phyloP scores from a whole-genome alignment of 495 filamentous ascomycete species.

The Friedmanniomyces endolithicus region DNA sequence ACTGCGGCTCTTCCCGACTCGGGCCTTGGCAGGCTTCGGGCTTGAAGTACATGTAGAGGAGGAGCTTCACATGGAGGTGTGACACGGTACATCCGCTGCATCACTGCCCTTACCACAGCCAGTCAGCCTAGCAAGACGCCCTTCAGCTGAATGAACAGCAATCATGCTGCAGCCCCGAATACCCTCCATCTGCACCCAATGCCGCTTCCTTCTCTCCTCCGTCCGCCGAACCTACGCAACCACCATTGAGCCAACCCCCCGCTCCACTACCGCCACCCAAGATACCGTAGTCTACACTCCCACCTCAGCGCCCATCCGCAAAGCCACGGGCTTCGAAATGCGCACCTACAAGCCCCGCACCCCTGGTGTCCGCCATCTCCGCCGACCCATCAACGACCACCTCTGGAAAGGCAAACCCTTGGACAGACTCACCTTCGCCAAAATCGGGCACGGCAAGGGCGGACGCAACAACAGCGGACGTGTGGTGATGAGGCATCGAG shows the following conservation, averaged over 20 bases:
- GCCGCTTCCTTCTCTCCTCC: conserved; percentile 29
- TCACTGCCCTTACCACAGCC: neutral
- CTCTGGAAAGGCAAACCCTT: conserved; percentile 85
- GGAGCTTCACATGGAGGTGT: neutral
- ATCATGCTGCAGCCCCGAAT: conserved; percentile 20
- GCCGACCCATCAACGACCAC: conserved; percentile 86
- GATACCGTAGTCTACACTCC: conserved; percentile 26
- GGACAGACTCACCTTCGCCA: conserved; percentile 70
- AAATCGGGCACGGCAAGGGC: conserved; percentile 82
- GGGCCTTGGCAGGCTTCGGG: no score
- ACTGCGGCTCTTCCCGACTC: no score
- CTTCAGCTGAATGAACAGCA: neutral
- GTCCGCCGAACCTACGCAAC: conserved; percentile 46
- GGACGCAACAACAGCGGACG: conserved; percentile 78
- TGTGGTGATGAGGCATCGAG: conserved; percentile 79
- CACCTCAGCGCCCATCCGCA: conserved; percentile 20
- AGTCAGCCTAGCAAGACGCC: neutral
- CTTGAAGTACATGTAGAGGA: no score
- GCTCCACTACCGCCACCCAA: conserved; percentile 20
- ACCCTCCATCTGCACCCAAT: conserved; percentile 14
- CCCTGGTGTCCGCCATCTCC: conserved; percentile 83
- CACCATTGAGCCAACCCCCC: conserved; percentile 27
- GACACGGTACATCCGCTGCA: neutral
- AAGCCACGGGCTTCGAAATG: conserved; percentile 38
- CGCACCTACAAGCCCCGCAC: conserved; percentile 90